Evolutionary conservation across 768 basidiomycete genomes (phyloP), one percentile per base, ranked within the genome.

Genomic region (Serendipita sp.): DNA sequence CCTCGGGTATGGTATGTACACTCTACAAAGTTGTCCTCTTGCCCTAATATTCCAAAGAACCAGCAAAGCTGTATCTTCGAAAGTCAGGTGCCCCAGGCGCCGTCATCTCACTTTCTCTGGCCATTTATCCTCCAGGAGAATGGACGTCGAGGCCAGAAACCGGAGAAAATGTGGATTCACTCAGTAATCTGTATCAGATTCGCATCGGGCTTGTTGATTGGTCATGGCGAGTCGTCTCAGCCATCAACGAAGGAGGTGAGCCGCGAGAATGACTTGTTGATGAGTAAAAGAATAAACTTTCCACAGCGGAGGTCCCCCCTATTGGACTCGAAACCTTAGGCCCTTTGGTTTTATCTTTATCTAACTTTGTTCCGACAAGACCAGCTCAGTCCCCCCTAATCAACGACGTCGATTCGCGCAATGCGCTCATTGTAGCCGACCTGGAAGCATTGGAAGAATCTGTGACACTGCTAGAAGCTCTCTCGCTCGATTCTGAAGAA

Each of bases 401-500:
- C 64, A 75, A 58, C 34, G 50, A 46, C 55, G 29, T 10, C 31
- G 53, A 62, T 34, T 48, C 44, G 27, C 62, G 66, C 29, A 64
- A 68, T 2, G 34, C 62, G 15, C 62, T 71, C 18, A 63, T 68
- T 15, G 62, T 43, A 16, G 53, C 83, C 2, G 90, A 92, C 72
- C 81, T 86, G 58, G 86, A 88, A 43, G 75, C 80, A 15, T 75
- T 92, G 36, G 85, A 88, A 68, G 85, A 91, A 69, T 79, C 81
- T 0, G 88, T 85, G 73, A 86, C 81, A 62, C 76, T 85, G 44
- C 78, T 92, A 33, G 90, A 92, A 70, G 84, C 87, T 43, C 80
- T 90, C 34, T 78, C 84, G 15, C 77, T 91, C 13, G 90, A 92
- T 69, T 80, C 87, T 10, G 86, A 87, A 70, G 86, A 88, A 64